A percentile compares a stretch with the other conserved stretches of the same genome.
These are phyloP conservation scores for Grifola frondosa DNA, from an alignment of 1,284 basidiomycete genomes.

Conservation along the genomic window DNA sequence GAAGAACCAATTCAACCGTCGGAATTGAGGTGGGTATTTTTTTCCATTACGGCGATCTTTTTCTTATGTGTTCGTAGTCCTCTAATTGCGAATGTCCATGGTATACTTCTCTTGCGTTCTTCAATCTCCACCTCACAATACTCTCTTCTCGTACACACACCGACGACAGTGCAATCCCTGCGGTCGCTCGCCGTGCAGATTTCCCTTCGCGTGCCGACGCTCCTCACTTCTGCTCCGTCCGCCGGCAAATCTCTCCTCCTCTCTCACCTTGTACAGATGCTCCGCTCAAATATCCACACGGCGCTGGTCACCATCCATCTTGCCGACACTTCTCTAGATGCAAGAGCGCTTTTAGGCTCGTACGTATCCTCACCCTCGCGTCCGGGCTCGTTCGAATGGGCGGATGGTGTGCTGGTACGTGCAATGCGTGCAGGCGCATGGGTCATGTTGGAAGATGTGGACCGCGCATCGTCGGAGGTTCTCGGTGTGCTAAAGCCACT, in stretches of 20 bases:
- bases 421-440: conserved; percentile 91
- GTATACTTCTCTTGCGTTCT: conserved; percentile 58
- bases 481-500: conserved; percentile 83
- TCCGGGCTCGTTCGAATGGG: conserved; percentile 94
- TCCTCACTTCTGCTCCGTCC: conserved; percentile 87
- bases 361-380: conserved; percentile 87
- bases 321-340: conserved; percentile 92
- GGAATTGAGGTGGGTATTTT: conserved; percentile 52
- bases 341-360: conserved; percentile 91
- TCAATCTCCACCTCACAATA: conserved; percentile 20
- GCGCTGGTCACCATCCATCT: conserved; percentile 85
- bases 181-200: conserved; percentile 65
- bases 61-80: conserved; percentile 40
- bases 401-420: conserved; percentile 90
- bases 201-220: conserved; percentile 72
- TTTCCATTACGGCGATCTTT: conserved; percentile 17
- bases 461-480: conserved; percentile 85
- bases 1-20: conserved; percentile 40
- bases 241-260: conserved; percentile 89
- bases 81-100: conserved; percentile 58
- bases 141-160: conserved; percentile 63
- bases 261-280: conserved; percentile 66
- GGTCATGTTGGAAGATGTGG: conserved; percentile 94
- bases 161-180: conserved; percentile 60
- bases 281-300: conserved; percentile 58